phyloP scores from a whole-genome alignment of 805 yeast genomes.

The Metschnikowia shivogae region DNA sequence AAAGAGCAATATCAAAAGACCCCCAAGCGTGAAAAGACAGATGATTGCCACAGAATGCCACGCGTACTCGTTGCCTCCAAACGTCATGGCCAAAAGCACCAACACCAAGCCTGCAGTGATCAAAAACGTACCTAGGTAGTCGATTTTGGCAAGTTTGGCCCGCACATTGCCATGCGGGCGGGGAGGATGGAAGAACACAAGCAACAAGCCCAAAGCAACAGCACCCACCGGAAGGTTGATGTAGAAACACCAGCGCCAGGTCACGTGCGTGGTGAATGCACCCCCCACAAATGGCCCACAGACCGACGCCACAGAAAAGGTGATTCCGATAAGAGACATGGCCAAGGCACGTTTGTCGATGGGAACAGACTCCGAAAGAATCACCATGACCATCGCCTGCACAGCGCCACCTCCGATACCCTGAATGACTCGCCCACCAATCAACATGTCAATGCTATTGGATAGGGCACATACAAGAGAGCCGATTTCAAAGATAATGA shows the following conservation, averaged over 20 bases:
- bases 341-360: slow-evolving; percentile 35
- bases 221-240: slow-evolving; percentile 68
- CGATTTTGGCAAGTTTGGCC: slow-evolving; percentile 41
- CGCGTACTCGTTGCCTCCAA: slow-evolving; percentile 49
- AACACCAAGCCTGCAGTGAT: slow-evolving; percentile 43
- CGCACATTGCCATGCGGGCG: slow-evolving; percentile 35
- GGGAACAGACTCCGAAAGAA: slow-evolving; percentile 55
- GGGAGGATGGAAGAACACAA: slow-evolving; percentile 46
- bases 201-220: slow-evolving; percentile 34
- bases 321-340: slow-evolving; percentile 36
- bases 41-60: slow-evolving; percentile 59
- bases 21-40: slow-evolving; percentile 45
- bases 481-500: slow-evolving; percentile 57
- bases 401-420: slow-evolving; percentile 74
- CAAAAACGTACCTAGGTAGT: slow-evolving; percentile 46
- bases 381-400: slow-evolving; percentile 52
- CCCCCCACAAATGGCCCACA: slow-evolving; percentile 68
- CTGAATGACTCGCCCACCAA: slow-evolving; percentile 67
- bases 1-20: slow-evolving; percentile 31
- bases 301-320: slow-evolving; percentile 49
- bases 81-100: slow-evolving; percentile 46
- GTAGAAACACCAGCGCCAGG: slow-evolving; percentile 80
- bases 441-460: slow-evolving; percentile 51
- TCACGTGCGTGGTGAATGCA: slow-evolving; percentile 50
- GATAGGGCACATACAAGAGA: slow-evolving; percentile 57